phyloP scores from a whole-genome alignment of 768 basidiomycete species.

The Pleurotus citrinopileatus region DNA sequence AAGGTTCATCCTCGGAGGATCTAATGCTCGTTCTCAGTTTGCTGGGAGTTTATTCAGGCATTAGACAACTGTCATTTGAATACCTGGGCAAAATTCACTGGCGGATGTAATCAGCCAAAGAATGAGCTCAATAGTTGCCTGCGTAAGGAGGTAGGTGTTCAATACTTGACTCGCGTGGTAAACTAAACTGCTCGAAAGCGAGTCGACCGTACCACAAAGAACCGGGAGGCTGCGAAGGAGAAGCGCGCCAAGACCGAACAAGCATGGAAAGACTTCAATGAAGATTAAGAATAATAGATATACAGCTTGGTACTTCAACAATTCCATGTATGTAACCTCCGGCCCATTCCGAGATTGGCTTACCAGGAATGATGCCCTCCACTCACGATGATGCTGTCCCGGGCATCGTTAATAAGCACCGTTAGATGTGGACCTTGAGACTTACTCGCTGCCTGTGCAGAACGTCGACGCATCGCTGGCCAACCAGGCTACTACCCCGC shows the following conservation, averaged over 20 bases:
- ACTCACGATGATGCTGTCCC: constrained; percentile 51
- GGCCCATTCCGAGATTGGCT: constrained; percentile 15
- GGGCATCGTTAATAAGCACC: not conserved
- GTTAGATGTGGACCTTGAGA: no score
- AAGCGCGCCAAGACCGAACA: constrained; percentile 54
- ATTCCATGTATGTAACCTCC: not conserved
- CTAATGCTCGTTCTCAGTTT: constrained; percentile 38
- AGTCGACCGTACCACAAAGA: constrained; percentile 52
- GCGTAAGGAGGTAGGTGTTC: constrained; percentile 56
- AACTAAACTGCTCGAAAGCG: constrained; percentile 38
- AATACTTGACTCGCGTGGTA: constrained; percentile 2
- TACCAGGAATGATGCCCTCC: constrained; percentile 67
- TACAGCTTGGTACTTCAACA: not conserved
- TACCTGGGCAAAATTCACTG: constrained; percentile 63
- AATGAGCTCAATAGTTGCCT: constrained; percentile 68
- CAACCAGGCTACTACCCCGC: constrained; percentile 70
- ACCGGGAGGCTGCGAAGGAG: constrained; percentile 60
- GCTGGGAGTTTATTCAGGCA: constrained; percentile 76
- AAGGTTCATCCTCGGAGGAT: constrained; percentile 6
- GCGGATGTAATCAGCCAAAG: constrained; percentile 69
- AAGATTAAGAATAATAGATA: constrained; percentile 18
- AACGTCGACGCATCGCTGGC: constrained; percentile 75
- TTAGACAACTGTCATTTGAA: constrained; percentile 67
- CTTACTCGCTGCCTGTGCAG: constrained; percentile 82
- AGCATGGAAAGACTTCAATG: constrained; percentile 60